These are phyloP conservation scores for Labyrinthula sp. DNA, from an alignment of 352 stramenopile species.

Conservation along the genomic window DNA sequence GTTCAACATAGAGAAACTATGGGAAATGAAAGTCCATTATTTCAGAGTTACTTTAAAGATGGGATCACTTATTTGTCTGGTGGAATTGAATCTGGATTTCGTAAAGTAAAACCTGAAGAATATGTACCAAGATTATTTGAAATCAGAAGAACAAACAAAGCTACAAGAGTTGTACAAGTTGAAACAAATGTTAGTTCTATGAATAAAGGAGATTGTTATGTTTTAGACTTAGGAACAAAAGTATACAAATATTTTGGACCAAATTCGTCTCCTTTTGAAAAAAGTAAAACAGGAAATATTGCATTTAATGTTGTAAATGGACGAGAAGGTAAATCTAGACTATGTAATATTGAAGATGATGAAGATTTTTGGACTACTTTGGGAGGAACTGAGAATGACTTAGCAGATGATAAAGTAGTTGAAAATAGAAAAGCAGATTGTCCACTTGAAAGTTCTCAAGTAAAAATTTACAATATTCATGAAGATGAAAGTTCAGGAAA, in stretches of 20 bases:
- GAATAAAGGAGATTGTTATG: conserved; percentile 60
- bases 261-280: conserved; percentile 47
- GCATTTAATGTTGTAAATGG: conserved; percentile 43
- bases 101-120: conserved; percentile 59
- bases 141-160: conserved; percentile 54
- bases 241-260: conserved; percentile 52
- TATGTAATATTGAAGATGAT: conserved; percentile 40
- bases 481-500: conserved; percentile 66
- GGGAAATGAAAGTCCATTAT: conserved; percentile 59
- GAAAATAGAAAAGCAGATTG: conserved; percentile 38
- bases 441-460: conserved; percentile 38
- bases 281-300: conserved; percentile 35
- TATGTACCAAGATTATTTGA: conserved; percentile 63
- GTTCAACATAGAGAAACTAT: conserved; percentile 59
- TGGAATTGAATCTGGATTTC: conserved; percentile 61
- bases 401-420: conserved; percentile 22
- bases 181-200: conserved; percentile 47
- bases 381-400: conserved; percentile 50
- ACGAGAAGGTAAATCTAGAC: conserved; percentile 39
- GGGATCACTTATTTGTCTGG: conserved; percentile 61
- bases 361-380: conserved; percentile 56
- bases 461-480: conserved; percentile 27
- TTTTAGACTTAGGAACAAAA: conserved; percentile 47
- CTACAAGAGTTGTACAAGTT: conserved; percentile 57
- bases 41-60: conserved; percentile 63